These are phyloP conservation scores for Ophiostoma sp. DNA, from an alignment of 2,329 filamentous ascomycete genomes.

Conservation along the genomic window DNA sequence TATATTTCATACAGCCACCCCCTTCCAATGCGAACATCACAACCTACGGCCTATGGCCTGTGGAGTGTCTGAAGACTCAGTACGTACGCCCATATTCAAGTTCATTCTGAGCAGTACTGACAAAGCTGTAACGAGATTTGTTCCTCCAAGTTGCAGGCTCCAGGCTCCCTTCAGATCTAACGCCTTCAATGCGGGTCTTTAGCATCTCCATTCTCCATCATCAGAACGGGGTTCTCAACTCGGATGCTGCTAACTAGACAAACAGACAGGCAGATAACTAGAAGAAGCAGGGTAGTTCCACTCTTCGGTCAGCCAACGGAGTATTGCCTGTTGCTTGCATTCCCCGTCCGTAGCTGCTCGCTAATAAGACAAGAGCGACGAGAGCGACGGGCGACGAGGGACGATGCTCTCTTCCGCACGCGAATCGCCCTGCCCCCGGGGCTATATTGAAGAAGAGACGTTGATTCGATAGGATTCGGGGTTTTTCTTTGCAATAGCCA, in stretches of 20 bases:
- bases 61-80: not conserved
- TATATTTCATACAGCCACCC: slow-evolving; percentile 7
- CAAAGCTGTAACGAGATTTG: not conserved
- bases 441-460: not conserved
- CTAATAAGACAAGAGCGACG: not conserved
- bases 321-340: slow-evolving; percentile 8
- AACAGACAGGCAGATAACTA: not conserved
- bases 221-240: slow-evolving; percentile 9
- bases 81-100: not conserved
- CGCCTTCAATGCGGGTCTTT: slow-evolving; percentile 8
- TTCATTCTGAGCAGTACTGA: not conserved
- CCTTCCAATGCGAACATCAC: not conserved
- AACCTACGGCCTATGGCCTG: no score
- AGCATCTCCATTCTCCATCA: slow-evolving; percentile 4
- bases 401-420: not conserved
- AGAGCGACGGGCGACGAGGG: not conserved
- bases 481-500: not conserved
- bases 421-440: not conserved
- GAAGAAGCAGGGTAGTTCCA: slow-evolving; percentile 5
- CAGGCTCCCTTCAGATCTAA: slow-evolving; percentile 10
- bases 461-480: not conserved
- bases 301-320: slow-evolving; percentile 3
- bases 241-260: slow-evolving; percentile 1
- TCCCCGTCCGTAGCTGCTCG: not conserved
- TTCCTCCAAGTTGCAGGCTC: not conserved